Evolutionary conservation across 495 filamentous ascomycete species (phyloP).

Genomic region (Aspergillus bertholletiae): DNA sequence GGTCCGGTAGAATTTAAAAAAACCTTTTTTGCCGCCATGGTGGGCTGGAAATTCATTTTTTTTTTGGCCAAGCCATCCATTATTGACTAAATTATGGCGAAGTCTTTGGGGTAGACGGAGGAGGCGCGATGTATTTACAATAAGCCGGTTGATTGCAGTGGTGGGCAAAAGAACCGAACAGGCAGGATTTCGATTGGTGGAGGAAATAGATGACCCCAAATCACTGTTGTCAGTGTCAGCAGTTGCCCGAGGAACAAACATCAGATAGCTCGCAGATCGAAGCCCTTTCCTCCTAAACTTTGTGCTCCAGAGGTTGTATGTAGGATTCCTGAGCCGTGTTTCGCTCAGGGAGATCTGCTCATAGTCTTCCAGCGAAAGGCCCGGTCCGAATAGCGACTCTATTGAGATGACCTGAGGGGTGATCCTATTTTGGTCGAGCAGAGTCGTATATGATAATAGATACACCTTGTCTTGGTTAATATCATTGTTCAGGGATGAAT

Average conservation of each 20-base stretch:
- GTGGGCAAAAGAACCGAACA: neutral
- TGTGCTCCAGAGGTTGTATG: neutral
- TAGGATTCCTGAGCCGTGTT: no score
- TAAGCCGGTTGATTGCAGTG: neutral
- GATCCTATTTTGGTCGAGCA: constrained; percentile 1
- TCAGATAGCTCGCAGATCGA: neutral
- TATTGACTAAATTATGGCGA: neutral
- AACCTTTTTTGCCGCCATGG: neutral
- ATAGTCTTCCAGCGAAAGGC: neutral
- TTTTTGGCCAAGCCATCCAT: neutral
- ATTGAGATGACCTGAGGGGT: neutral
- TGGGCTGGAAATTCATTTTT: no score
- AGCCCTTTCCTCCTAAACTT: neutral
- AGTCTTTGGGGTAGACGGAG: neutral
- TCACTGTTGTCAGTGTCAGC: neutral
- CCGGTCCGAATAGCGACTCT: neutral
- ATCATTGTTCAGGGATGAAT: neutral
- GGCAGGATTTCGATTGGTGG: neutral
- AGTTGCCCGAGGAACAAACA: neutral
- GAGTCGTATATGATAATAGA: neutral
- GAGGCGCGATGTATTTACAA: neutral
- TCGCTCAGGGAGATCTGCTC: no score
- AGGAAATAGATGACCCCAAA: neutral
- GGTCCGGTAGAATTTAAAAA: neutral
- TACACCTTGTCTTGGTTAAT: neutral